Base-by-base conservation (phyloP, 2,329 filamentous ascomycete species). In the Paecilomyces sp. region DNA sequence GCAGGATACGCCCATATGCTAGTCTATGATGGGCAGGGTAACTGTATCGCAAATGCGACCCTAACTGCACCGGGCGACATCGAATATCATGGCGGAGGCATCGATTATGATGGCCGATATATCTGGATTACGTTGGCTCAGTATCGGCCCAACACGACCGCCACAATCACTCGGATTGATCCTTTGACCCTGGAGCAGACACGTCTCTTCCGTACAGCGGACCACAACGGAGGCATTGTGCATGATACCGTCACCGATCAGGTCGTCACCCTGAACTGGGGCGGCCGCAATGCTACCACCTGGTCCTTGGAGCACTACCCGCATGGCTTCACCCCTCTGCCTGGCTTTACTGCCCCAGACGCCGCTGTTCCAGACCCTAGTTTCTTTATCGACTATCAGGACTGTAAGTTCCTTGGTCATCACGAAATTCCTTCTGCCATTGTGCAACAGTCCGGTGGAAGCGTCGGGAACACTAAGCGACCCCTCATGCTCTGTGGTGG, bases 331-430 rank as follows among this genome's bases (percentile, higher is more conserved):
- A 58, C 63, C 1, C 54, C 58, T 6, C 52, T 65, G 3, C 62
- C 64, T 2, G 58, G 55, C 3, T 71, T 73, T 56, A 67, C 66
- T 0, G 33, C 58, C 1, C 71, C 72, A 0, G 47, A 61, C 28
- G 60, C 55, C 5, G 61, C 64, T 13, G 63, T 67, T 6, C 60
- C 64, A 6, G 80, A 81, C 56, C 79, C 78, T 0, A 75, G 70
- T 36, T 74, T 78, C 63, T 81, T 75, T 65, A 66, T 79, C 58
- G 80, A 81, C 61, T 81, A 81, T 64, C 79, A 82, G 66, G 80
- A 82, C 70, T 82, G 79, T 70, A 82, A 82, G 64, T 81, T 76
- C 66, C 69, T 82, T 0, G 80, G 79, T 3, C 74, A 73, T 62
- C 72, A 74, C 13, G 61, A 65, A 9, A 61, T 68, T 5, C 77